Base-by-base conservation (phyloP, 2,329 filamentous ascomycete genomes). In the Colletotrichum cuscutae region DNA sequence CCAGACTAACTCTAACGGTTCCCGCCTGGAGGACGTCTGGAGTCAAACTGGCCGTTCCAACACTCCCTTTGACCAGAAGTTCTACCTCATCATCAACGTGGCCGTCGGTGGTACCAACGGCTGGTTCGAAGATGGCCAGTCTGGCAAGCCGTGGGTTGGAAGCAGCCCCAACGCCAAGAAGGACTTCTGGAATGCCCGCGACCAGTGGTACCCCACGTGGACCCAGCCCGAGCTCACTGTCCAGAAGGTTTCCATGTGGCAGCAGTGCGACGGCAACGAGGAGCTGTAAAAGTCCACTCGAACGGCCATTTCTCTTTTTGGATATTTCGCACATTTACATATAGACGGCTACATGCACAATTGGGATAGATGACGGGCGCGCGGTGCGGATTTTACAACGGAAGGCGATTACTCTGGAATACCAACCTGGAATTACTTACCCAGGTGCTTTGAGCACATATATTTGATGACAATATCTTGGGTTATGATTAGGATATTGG, bases 121-220 rank as follows among this genome's bases (percentile, higher is more conserved):
- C 49, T 97, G 94, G 94, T 97, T 97, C 79, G 85, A 92, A 78
- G 94, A 97, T 80, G 90, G 91, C 24, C 84, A 88, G 76, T 87
- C 87, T 54, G 88, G 87, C 37, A 97, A 97, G 86, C 94, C 94
- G 1, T 97, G 94, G 94, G 86, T 94, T 37, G 92, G 97, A 79
- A 84, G 81, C 19, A 92, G 89, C 64, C 81, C 86, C 1, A 92
- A 89, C 12, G 93, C 94, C 8, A 90, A 87, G 81, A 90, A 88
- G 77, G 93, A 96, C 79, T 97, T 97, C 80, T 97, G 93, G 93
- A 84, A 91, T 22, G 87, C 90, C 0, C 87, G 88, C 59, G 84
- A 90, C 67, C 76, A 84, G 32, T 96, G 94, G 93, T 83, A 87
- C 57, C 89, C 92, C 5, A 95, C 93, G 0, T 95, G 94, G 94